Conservation (phyloP, 768 basidiomycete species). For the Tricholoma sp. region DNA sequence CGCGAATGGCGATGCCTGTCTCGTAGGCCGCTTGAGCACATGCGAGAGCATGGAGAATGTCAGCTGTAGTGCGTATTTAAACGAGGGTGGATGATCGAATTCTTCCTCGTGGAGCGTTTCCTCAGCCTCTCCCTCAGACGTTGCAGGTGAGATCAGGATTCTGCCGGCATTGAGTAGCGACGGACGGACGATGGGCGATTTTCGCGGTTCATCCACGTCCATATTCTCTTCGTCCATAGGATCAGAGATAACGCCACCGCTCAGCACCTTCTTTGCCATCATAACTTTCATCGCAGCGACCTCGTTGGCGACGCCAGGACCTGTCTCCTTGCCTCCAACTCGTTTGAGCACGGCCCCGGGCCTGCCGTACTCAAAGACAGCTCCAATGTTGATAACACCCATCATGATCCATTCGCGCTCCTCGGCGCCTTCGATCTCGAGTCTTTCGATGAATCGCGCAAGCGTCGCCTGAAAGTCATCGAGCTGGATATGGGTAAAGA, state of each 20-base stretch:
- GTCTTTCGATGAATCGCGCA: slow-evolving; percentile 81
- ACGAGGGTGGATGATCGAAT: slow-evolving; percentile 53
- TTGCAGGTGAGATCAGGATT: slow-evolving; percentile 22
- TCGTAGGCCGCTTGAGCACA: slow-evolving; percentile 59
- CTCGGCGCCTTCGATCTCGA: slow-evolving; percentile 75
- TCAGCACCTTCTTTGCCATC: slow-evolving; percentile 2
- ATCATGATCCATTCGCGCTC: slow-evolving; percentile 97
- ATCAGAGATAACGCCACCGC: slow-evolving; percentile 20
- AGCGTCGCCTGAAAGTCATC: slow-evolving; percentile 85
- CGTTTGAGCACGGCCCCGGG: slow-evolving; percentile 65
- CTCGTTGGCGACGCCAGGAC: slow-evolving; percentile 23
- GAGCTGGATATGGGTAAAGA: slow-evolving; percentile 92
- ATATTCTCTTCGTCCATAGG: slow-evolving; percentile 47
- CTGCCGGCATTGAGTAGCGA: neutral
- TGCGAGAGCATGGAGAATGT: slow-evolving; percentile 74
- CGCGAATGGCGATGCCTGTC: slow-evolving; percentile 52
- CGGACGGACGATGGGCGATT: slow-evolving; percentile 21
- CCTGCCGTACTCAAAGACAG: slow-evolving; percentile 85
- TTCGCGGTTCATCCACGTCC: slow-evolving; percentile 55
- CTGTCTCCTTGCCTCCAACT: slow-evolving; percentile 50
- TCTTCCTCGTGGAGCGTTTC: slow-evolving; percentile 9
- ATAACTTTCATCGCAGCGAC: slow-evolving; percentile 8
- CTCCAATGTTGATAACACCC: slow-evolving; percentile 78
- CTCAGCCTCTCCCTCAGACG: slow-evolving; percentile 23
- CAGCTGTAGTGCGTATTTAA: slow-evolving; percentile 74